phyloP scores from a whole-genome alignment of 2,329 filamentous ascomycete genomes.

The Fusarium caatingaense region DNA sequence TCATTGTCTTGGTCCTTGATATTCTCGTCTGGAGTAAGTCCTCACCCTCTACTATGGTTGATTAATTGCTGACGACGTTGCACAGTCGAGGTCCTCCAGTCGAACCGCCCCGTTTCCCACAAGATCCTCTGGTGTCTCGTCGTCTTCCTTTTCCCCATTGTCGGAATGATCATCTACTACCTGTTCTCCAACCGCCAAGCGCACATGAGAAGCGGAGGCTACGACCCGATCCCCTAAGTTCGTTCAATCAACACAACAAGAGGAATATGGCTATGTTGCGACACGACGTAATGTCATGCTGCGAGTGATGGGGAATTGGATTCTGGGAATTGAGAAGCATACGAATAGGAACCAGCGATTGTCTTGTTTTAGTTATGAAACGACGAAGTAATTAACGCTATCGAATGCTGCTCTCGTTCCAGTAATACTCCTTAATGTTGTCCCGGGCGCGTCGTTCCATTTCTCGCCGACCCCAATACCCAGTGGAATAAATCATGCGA shows the following conservation, averaged over 20 bases:
- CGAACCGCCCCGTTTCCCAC: conserved; percentile 65
- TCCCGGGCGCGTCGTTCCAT: neutral
- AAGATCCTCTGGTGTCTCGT: conserved; percentile 73
- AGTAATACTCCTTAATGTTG: neutral
- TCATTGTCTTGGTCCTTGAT: conserved; percentile 71
- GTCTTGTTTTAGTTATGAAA: neutral
- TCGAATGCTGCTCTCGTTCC: neutral
- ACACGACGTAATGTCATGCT: neutral
- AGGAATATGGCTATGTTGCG: neutral
- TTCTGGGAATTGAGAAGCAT: rapidly evolving
- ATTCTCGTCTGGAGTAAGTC: conserved; percentile 71
- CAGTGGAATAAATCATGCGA: too few relatives aligned
- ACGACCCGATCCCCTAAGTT: conserved; percentile 56
- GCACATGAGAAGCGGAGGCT: conserved; percentile 64
- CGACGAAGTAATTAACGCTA: neutral
- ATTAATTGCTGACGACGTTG: neutral
- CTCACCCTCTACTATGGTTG: neutral
- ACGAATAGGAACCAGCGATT: neutral
- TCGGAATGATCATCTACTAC: conserved; percentile 72
- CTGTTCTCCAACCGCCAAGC: conserved; percentile 71
- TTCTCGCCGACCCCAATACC: too few relatives aligned
- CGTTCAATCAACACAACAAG: neutral
- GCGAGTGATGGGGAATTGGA: rapidly evolving
- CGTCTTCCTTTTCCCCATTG: conserved; percentile 72
- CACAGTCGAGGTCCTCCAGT: conserved; percentile 72